phyloP scores from a whole-genome alignment of 2,329 filamentous ascomycete genomes.

The Colletotrichum scovillei region DNA sequence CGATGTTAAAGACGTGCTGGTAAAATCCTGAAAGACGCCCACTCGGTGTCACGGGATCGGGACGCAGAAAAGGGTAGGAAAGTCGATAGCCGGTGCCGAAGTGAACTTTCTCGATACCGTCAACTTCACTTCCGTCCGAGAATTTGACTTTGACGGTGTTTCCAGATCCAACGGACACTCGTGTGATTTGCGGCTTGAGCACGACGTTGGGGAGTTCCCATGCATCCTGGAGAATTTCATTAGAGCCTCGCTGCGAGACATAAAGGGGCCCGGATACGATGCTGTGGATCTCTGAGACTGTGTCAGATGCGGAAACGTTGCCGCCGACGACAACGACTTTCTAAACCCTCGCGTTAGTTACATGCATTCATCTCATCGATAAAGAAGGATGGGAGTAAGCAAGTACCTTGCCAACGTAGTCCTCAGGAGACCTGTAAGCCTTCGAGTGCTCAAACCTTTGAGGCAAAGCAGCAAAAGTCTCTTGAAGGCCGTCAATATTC shows the following conservation, averaged over 20 bases:
- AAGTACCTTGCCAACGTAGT: slow-evolving; percentile 37
- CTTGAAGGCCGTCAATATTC: slow-evolving; percentile 51
- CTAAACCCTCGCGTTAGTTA: slow-evolving; percentile 41
- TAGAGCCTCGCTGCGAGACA: slow-evolving; percentile 58
- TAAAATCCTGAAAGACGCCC: slow-evolving; percentile 47
- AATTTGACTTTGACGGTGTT: slow-evolving; percentile 54
- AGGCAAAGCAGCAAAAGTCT: slow-evolving; percentile 50
- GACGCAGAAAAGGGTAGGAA: slow-evolving; percentile 63
- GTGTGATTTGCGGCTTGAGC: slow-evolving; percentile 54
- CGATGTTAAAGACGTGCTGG: slow-evolving; percentile 49
- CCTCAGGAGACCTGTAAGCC: slow-evolving; percentile 46
- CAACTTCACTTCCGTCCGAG: slow-evolving; percentile 59
- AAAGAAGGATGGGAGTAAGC: too few relatives aligned
- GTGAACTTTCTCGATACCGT: slow-evolving; percentile 65
- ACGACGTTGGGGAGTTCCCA: slow-evolving; percentile 63
- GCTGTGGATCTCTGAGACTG: slow-evolving; percentile 62
- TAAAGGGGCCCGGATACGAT: slow-evolving; percentile 58
- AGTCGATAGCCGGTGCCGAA: slow-evolving; percentile 71
- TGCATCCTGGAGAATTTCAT: slow-evolving; percentile 60
- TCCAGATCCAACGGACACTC: slow-evolving; percentile 47
- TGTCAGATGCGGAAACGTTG: slow-evolving; percentile 68
- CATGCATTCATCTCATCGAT: slow-evolving; percentile 22
- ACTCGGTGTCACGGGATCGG: slow-evolving; percentile 38
- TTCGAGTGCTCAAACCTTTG: slow-evolving; percentile 53
- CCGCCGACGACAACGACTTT: slow-evolving; percentile 67